These are phyloP conservation scores for Globomyces pollinis-pini DNA, from an alignment of 192 early-diverging fungal genomes.

Conservation along the genomic window DNA sequence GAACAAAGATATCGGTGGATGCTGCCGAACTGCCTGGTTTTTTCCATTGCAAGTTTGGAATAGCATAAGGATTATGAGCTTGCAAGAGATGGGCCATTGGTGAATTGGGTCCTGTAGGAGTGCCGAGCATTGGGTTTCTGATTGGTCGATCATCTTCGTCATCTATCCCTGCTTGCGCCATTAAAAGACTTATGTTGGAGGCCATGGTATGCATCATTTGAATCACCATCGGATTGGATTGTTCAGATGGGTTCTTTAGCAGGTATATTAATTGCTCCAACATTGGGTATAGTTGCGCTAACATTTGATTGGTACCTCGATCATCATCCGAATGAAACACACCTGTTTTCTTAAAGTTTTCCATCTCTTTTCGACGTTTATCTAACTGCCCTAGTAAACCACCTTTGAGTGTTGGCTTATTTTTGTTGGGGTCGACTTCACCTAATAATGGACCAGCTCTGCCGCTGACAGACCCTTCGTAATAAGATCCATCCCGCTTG, in stretches of 20 bases:
- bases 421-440: conserved; percentile 13
- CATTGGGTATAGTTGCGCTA: neutral
- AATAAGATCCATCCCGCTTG: neutral
- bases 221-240: neutral
- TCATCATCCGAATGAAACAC: neutral
- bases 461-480: neutral
- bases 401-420: conserved; percentile 25
- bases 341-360: conserved; percentile 32
- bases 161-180: neutral
- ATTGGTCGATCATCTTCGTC: neutral
- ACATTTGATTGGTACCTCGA: neutral
- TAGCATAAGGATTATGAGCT: neutral
- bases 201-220: neutral
- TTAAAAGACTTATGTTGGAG: neutral
- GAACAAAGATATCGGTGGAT: too few species aligned
- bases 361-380: conserved; percentile 31
- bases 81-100: too few species aligned
- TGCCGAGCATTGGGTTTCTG: neutral
- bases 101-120: neutral
- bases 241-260: neutral
- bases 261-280: neutral
- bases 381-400: conserved; percentile 34
- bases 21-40: neutral
- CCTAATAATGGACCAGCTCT: conserved; percentile 31
- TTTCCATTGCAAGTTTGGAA: conserved; percentile 1